Base-by-base conservation (phyloP, 306 rosid species). In the Pterocarpus macrocarpus region DNA sequence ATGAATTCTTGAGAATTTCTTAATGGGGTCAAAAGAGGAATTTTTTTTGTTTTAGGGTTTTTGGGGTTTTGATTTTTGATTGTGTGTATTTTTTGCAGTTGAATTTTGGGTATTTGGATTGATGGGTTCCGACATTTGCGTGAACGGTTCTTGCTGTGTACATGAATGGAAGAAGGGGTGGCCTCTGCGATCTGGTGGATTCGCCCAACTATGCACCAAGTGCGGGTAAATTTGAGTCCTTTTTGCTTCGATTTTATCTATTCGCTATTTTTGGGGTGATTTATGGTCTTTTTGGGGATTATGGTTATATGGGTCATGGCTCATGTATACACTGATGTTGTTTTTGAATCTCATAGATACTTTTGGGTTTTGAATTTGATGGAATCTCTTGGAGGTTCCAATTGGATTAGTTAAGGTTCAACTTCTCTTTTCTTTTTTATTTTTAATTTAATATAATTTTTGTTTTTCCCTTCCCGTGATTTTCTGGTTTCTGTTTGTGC, bases 171-270 rank as follows among this genome's bases (percentile, higher is more conserved):
- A 87, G 88, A 90, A 76, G 77, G 99, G 99, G 30, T 95, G 99
- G 99, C 85, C 89, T 77, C 71, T 93, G 58, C 88, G 96, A 93
- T 89, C 96, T 77, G 98, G 94, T 83, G 97, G 96, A 88, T 95
- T 89, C 38, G 94, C 97, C n/a, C 87, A 89, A 85, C 92, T 93
- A 45, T 95, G 99, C 85, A 79, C 16, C 81, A 82, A 80, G 70
- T 95, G 99, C 94, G 99, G 99, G 99, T 95, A 93, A 78, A 64
- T 82, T 71, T 45, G 34, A 44, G 34, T 35, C 50, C 78, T 30
- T 75, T 58, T 58, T 16, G 13, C 62, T 32, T 70, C 8, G 76
- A 76, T 85, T 84, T 53, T 16, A 45, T 73, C 73, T 69, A 61
- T 84, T 84, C 69, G 69, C 33, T 22, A 30, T 63, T 85, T 9